Conservation (phyloP, 164 flowering plant genomes). For the Vitis riparia region DNA sequence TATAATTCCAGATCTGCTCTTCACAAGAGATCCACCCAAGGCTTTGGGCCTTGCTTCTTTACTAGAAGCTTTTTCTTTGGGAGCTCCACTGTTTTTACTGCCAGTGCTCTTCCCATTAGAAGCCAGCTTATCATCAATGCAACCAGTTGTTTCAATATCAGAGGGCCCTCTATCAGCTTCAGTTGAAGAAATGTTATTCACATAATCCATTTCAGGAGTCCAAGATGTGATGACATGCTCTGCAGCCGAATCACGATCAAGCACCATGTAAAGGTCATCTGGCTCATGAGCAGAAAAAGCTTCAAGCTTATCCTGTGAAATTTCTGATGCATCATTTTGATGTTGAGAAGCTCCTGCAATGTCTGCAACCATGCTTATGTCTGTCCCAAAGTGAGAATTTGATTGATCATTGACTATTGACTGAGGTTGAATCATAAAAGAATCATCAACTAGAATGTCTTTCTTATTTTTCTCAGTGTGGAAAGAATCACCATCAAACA, state of each 20-base stretch:
- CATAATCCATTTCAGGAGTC: constrained; percentile 75
- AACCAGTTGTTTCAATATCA: constrained; percentile 29
- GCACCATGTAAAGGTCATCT: constrained; percentile 82
- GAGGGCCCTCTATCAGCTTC: constrained; percentile 32
- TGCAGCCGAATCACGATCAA: constrained; percentile 46
- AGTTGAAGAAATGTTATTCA: constrained; percentile 22
- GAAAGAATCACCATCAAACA: constrained; percentile 35
- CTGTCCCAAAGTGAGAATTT: constrained; percentile 43
- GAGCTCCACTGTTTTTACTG: constrained; percentile 20
- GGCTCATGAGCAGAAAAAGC: constrained; percentile 48
- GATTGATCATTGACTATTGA: constrained; percentile 26
- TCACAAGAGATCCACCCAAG: constrained; percentile 41
- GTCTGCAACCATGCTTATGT: constrained; percentile 54
- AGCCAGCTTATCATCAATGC: constrained; percentile 23
- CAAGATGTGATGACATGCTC: constrained; percentile 49
- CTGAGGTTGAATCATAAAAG: constrained; percentile 66
- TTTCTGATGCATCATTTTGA: constrained; percentile 29
- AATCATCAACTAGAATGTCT: constrained; percentile 59
- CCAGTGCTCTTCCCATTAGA: constrained; percentile 19
- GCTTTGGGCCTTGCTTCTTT: constrained; percentile 48
- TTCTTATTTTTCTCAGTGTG: constrained; percentile 24
- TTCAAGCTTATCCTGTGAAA: constrained; percentile 26
- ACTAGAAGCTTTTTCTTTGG: constrained; percentile 31
- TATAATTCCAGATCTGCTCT: constrained; percentile 44
- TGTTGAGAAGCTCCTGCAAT: constrained; percentile 32